phyloP scores from a whole-genome alignment of 352 stramenopile species.

The Phytopythium kandeliae region DNA sequence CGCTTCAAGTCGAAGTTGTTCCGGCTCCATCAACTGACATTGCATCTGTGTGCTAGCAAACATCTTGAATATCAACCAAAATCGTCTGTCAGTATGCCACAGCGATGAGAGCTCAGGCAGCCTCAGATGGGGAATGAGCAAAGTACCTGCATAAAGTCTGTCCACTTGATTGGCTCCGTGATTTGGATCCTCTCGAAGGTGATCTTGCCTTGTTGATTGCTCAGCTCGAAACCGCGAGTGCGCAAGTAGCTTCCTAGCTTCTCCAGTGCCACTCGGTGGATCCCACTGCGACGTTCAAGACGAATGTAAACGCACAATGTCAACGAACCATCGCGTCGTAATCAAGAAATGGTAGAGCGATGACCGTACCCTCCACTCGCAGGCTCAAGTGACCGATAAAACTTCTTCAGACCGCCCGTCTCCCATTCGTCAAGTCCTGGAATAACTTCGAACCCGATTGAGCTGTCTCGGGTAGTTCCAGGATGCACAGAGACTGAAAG shows the following conservation, averaged over 20 bases:
- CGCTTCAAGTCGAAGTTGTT: conserved; percentile 22
- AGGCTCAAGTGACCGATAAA: conserved; percentile 41
- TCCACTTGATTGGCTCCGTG: conserved; percentile 7
- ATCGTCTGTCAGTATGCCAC: background rate
- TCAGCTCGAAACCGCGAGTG: conserved; percentile 12
- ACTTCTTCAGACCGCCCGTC: conserved; percentile 34
- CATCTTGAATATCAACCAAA: conserved; percentile 4
- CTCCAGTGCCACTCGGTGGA: conserved; percentile 6
- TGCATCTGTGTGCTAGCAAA: conserved; percentile 21
- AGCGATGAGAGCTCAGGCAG: background rate
- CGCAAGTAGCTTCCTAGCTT: conserved; percentile 17
- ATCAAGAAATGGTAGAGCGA: background rate
- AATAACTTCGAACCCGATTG: conserved; percentile 12
- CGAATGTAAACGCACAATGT: background rate
- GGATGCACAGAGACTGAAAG: background rate
- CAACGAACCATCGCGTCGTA: background rate
- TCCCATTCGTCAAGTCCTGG: conserved; percentile 46
- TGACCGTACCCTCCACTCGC: conserved; percentile 24
- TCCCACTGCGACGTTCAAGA: conserved; percentile 8
- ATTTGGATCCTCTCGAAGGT: background rate
- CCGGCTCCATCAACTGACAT: conserved; percentile 19
- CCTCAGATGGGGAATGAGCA: background rate
- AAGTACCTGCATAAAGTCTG: conserved; percentile 15
- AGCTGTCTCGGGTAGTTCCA: conserved; percentile 5
- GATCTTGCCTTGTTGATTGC: background rate